Percentiles rank a stretch among this genome's conserved stretches.
Evolutionary conservation across 2,329 filamentous ascomycete species (phyloP).

Genomic region (Penicillium crustosum): DNA sequence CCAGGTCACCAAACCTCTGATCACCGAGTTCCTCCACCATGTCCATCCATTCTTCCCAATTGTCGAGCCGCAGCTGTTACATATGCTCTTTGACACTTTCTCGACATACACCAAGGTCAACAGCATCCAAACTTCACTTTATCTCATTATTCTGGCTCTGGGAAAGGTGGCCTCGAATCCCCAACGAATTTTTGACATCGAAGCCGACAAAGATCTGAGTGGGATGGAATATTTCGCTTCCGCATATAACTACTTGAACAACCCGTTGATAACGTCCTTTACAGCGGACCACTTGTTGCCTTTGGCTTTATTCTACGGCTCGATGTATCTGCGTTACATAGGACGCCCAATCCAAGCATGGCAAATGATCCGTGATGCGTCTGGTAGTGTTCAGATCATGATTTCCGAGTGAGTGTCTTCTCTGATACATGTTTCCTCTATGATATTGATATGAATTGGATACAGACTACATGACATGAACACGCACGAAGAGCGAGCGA

Average conservation of each 20-base stretch:
- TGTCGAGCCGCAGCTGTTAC: constrained; percentile 10
- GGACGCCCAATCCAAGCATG: constrained; percentile 19
- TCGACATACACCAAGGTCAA: constrained; percentile 5
- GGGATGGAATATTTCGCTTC: constrained; percentile 20
- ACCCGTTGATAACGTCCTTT: constrained; percentile 4
- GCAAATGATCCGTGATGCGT: constrained; percentile 14
- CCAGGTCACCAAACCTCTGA: constrained; percentile 7
- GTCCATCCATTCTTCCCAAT: constrained; percentile 19
- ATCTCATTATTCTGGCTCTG: constrained; percentile 15
- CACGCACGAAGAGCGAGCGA: constrained; percentile 5
- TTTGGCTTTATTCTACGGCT: constrained; percentile 18
- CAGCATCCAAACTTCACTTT: constrained; percentile 13
- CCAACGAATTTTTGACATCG: constrained; percentile 9
- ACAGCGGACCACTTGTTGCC: constrained; percentile 11
- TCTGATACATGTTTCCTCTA: not conserved
- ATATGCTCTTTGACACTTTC: constrained; percentile 13
- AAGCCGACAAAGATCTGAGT: constrained; percentile 6
- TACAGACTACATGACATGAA: constrained; percentile 12
- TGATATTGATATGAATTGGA: not conserved
- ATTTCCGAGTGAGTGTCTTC: constrained; percentile 11
- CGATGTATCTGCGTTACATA: constrained; percentile 20
- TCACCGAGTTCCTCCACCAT: constrained; percentile 14
- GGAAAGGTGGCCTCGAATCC: constrained; percentile 15
- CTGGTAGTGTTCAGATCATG: constrained; percentile 13
- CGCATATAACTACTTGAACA: constrained; percentile 13